These are phyloP conservation scores for Excoecaria cochinchinensis DNA, from an alignment of 345 rosid species.

Conservation along the genomic window DNA sequence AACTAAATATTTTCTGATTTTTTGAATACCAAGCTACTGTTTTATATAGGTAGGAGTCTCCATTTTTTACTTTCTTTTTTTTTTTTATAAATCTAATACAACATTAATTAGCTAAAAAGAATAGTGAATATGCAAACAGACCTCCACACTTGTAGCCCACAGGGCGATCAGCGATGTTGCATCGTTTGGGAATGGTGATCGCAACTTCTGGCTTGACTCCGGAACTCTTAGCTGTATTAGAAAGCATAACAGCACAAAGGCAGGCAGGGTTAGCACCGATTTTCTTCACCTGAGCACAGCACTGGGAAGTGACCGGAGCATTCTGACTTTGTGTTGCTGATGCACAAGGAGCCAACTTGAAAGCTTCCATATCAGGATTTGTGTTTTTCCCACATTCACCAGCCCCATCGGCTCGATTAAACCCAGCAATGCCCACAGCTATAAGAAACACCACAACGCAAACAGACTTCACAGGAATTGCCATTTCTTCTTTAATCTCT, in stretches of 20 bases:
- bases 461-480: conserved; percentile 35
- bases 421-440: conserved; percentile 34
- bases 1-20: too few relatives aligned
- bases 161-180: conserved; percentile 43
- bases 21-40: too few relatives aligned
- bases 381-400: conserved; percentile 76
- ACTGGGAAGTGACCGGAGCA: conserved; percentile 55
- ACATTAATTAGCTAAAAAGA: too few relatives aligned
- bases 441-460: conserved; percentile 42
- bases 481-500: conserved; percentile 31
- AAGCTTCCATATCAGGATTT: conserved; percentile 70
- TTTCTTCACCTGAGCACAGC: conserved; percentile 62
- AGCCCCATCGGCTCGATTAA: conserved; percentile 50
- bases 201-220: conserved; percentile 43
- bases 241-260: conserved; percentile 82
- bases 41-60: too few relatives aligned
- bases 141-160: conserved; percentile 52
- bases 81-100: too few relatives aligned
- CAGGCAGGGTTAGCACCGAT: conserved; percentile 74
- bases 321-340: conserved; percentile 58
- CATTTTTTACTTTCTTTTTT: too few relatives aligned
- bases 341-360: conserved; percentile 80
- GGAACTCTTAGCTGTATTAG: conserved; percentile 64
- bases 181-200: conserved; percentile 45
- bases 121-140: conserved; percentile 12